Base-by-base conservation (phyloP, 805 yeast genomes). In the Metschnikowia similis region DNA sequence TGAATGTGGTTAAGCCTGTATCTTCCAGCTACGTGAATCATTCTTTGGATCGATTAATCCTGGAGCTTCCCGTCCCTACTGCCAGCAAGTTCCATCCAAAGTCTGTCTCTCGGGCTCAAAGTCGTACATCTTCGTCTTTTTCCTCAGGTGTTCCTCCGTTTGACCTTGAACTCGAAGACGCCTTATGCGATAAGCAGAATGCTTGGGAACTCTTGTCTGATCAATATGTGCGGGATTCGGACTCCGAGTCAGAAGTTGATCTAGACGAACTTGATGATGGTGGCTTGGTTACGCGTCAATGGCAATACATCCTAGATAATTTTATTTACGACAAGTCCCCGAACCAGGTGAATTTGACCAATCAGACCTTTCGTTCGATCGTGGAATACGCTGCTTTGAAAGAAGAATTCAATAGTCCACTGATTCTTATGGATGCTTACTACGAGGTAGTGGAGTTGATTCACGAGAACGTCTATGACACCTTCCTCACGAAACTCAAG, bases 341-440 rank as follows among this genome's bases (percentile, higher is more conserved):
- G 2, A 67, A 66, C 37, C 82, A 81, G 59, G 70, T 81, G 51
- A 81, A 80, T 59, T 54, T 81, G 26, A 75, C 82, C 0, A 59
- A 67, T 51, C 65, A 67, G 7, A 64, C 76, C 2, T 66, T 62
- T 51, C 60, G 66, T 13, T 55, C 57, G 10, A 58, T 70, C 37
- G 37, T 64, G 32, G 50, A 46, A 10, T 59, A 55, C 17, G 48
- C 60, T 28, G 42, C 48, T 9, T 17, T 34, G 9, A 35, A 30
- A 9, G 49, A 65, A 9, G 48, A 57, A 44, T 54, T 69, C 10
- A 71, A 66, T 41, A 52, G 52, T 27, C 75, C 74, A 1, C 29
- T 28, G 6, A 59, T 62, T 17, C 57, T 71, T 17, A 36, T 57
- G 40, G 53, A 52, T 3, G 73, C 73, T 10, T 65, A 67, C 45